Evolutionary conservation across 768 basidiomycete species (phyloP).

Genomic region (Suillus subluteus): DNA sequence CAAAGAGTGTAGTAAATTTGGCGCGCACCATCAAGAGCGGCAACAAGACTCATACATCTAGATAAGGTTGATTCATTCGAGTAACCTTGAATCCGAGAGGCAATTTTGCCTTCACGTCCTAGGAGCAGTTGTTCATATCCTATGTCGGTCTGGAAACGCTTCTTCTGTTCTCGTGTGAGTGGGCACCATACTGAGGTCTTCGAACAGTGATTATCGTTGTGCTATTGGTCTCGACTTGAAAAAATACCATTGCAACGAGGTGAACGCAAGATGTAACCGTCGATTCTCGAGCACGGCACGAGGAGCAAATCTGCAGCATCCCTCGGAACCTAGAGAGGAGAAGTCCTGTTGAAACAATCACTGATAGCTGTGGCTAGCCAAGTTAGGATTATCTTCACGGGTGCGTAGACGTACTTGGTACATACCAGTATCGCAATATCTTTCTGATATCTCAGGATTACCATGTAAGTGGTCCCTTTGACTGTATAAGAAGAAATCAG

Average conservation of each 20-base stretch:
- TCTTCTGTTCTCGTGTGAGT: not conserved
- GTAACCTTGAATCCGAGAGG: not conserved
- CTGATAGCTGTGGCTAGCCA: not conserved
- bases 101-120: too few relatives aligned
- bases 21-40: slow-evolving; percentile 47
- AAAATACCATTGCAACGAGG: too few relatives aligned
- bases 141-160: not conserved
- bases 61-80: slow-evolving; percentile 36
- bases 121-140: too few relatives aligned
- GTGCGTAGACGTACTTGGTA: not conserved
- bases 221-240: not conserved
- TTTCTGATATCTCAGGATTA: not conserved
- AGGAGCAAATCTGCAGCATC: not conserved
- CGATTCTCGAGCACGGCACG: not conserved
- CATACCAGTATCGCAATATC: not conserved
- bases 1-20: too few relatives aligned
- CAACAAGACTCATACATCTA: slow-evolving; percentile 73
- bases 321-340: too few relatives aligned
- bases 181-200: not conserved
- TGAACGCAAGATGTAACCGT: not conserved
- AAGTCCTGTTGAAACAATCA: not conserved
- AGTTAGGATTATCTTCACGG: not conserved
- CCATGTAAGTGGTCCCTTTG: not conserved
- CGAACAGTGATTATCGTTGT: not conserved
- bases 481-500: not conserved